phyloP scores from a whole-genome alignment of 2,329 filamentous ascomycete species.

The Aspergillus calidoustus region DNA sequence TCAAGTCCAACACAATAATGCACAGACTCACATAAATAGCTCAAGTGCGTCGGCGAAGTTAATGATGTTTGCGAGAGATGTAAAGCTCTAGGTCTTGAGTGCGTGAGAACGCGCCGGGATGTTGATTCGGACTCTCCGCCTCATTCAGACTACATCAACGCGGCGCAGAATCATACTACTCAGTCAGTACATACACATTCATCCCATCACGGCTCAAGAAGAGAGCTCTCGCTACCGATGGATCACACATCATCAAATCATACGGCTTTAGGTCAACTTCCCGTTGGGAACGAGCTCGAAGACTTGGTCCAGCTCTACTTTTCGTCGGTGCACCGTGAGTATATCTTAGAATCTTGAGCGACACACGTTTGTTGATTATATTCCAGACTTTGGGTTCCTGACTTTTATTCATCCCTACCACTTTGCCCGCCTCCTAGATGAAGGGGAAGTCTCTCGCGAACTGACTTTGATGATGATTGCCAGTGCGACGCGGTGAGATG shows the following conservation, averaged over 20 bases:
- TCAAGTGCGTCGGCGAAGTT: neutral
- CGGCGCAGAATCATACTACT: neutral
- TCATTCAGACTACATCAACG: neutral
- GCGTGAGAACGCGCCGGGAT: neutral
- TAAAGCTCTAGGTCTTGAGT: neutral
- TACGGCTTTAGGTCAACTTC: neutral
- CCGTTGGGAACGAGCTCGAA: neutral
- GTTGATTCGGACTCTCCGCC: neutral
- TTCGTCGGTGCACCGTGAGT: neutral
- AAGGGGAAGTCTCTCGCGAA: neutral
- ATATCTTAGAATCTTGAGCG: neutral
- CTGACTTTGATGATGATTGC: constrained; percentile 6
- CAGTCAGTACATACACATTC: neutral
- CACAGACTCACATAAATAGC: neutral
- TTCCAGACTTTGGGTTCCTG: neutral
- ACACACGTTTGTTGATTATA: neutral
- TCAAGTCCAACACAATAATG: neutral
- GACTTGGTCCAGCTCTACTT: neutral
- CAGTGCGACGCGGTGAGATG: neutral
- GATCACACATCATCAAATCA: neutral
- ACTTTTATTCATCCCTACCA: neutral
- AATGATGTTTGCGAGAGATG: neutral
- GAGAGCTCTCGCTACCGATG: too few relatives aligned
- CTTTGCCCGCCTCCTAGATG: neutral
- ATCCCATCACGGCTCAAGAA: neutral